A percentile compares a stretch with the other conserved stretches of the same genome.
These are phyloP conservation scores for Xylaria digitata DNA, from an alignment of 2,329 filamentous ascomycete genomes.

Conservation along the genomic window DNA sequence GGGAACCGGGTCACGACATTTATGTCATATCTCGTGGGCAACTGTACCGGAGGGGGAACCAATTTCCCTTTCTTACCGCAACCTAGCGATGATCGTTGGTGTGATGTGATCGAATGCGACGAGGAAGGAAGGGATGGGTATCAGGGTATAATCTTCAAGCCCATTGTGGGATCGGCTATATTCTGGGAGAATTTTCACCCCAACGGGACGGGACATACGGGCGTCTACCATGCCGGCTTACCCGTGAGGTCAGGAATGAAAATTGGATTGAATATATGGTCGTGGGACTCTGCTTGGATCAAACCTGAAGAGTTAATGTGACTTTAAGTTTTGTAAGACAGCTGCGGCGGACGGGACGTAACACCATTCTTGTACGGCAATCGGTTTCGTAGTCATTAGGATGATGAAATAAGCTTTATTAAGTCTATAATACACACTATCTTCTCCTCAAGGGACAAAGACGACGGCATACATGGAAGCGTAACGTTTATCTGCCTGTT, in stretches of 20 bases:
- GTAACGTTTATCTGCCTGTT: no score
- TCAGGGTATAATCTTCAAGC: constrained; percentile 33
- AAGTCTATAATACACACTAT: no score
- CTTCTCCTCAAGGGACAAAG: no score
- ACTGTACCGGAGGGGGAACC: constrained; percentile 31
- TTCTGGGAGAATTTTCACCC: constrained; percentile 36
- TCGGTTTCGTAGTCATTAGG: no score
- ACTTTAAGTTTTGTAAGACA: background rate
- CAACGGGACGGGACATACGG: constrained; percentile 24
- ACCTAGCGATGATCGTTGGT: constrained; percentile 25
- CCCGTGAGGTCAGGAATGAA: constrained; percentile 30
- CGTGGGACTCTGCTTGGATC: constrained; percentile 18
- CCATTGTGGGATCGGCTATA: constrained; percentile 27
- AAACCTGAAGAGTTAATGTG: constrained; percentile 2
- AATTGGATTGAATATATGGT: constrained; percentile 34
- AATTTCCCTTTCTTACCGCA: constrained; percentile 27
- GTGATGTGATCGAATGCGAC: constrained; percentile 31
- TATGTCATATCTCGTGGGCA: constrained; percentile 29
- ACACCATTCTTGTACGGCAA: no score
- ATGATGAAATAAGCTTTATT: no score
- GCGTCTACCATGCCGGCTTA: constrained; percentile 28
- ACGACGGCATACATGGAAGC: no score
- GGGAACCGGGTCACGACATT: constrained; percentile 31
- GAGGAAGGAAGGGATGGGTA: constrained; percentile 23
- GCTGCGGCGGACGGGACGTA: no score